Base-by-base conservation (phyloP, 164 flowering plant genomes). In the Houttuynia cordata region DNA sequence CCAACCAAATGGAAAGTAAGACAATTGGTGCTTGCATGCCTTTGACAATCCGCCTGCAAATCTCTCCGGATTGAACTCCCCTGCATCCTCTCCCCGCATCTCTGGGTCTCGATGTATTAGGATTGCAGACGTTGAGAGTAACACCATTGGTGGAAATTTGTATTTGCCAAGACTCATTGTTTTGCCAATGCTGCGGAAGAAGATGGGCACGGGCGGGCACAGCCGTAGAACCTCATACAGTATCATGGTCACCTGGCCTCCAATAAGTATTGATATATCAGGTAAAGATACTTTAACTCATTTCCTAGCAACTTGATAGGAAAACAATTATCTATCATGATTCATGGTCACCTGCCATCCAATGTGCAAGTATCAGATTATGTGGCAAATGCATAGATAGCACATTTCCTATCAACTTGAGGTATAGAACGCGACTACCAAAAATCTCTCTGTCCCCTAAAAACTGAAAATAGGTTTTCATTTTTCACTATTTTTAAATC, bases 1-100 rank as follows among this genome's bases (percentile, higher is more conserved):
- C 58, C 58, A 56, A 3, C 58, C 58, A 56, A 56, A 56, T 56
- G 58, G 58, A 0, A 56, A 24, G 58, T 21, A 56, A 24, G 58
- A 4, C 4, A 24, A 7, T 56, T 56, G 58, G 18, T 56, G 18
- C 25, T 22, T 56, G 14, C 15, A 23, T 7, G 58, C 58, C 39
- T 56, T 56, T 8, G 34, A 52, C 23, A 52, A 21, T 8, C 55
- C 55, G 12, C 55, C 21, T 6, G 23, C 0, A 19, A 52, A 52
- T 5, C 21, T 17, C 55, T 52, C 21, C 5, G 55, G 55, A 52
- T 52, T 52, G 55, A 52, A 52, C 7, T 56, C 58, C 1, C 24
- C 58, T 1, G 34, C 39, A 24, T 56, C 34, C 34, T 56, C 58
- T 7, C 58, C 58, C 57, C 57, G 23, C 7, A 56, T 6, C 6